These are phyloP conservation scores for Hygrocybe coccinea DNA, from an alignment of 768 basidiomycete genomes.

Conservation along the genomic window DNA sequence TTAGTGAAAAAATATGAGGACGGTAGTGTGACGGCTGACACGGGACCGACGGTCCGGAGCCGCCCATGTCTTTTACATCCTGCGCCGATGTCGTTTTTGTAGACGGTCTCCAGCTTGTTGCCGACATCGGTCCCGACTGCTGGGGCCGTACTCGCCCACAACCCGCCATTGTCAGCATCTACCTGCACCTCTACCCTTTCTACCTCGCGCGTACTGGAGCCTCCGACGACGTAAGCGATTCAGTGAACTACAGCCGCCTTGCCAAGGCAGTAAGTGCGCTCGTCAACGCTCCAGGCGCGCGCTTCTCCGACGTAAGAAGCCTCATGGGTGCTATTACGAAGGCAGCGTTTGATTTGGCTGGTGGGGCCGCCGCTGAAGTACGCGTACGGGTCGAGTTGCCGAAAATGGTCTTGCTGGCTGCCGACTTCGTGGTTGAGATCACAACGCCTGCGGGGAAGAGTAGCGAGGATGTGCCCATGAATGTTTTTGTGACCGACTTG, in stretches of 20 bases:
- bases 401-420: conserved; percentile 51
- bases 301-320: conserved; percentile 27
- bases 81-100: conserved; percentile 43
- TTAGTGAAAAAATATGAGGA: too few relatives aligned
- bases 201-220: conserved; percentile 43
- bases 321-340: conserved; percentile 35
- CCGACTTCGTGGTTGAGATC: conserved; percentile 39
- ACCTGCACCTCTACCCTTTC: conserved; percentile 39
- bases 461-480: conserved; percentile 13
- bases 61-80: background rate
- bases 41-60: background rate
- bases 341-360: conserved; percentile 36
- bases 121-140: conserved; percentile 45
- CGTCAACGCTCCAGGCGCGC: conserved; percentile 17
- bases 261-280: conserved; percentile 42
- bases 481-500: conserved; percentile 44
- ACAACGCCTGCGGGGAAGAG: conserved; percentile 12
- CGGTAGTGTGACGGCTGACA: too few relatives aligned
- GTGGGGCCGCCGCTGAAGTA: conserved; percentile 33
- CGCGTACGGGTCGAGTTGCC: conserved; percentile 41
- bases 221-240: conserved; percentile 50
- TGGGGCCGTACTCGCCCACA: conserved; percentile 48
- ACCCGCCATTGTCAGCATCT: conserved; percentile 47
- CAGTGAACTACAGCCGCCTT: conserved; percentile 63
- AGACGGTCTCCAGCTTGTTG: conserved; percentile 37